phyloP scores from a whole-genome alignment of 116 monocot species.

The Papilionanthe hybrid region DNA sequence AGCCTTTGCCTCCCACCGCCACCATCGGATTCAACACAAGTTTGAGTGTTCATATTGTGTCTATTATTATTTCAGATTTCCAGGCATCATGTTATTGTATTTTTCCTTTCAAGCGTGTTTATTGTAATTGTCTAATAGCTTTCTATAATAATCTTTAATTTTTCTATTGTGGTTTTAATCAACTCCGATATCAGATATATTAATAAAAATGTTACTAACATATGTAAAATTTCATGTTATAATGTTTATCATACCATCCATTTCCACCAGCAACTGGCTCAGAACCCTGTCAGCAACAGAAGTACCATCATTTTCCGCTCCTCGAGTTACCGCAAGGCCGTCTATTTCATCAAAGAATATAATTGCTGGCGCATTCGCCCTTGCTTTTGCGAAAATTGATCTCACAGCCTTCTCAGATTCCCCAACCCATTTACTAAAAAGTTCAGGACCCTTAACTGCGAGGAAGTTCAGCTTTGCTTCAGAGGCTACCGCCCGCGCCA shows the following conservation, averaged over 20 bases:
- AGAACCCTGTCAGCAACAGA: constrained; percentile 88
- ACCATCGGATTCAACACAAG: too few relatives aligned
- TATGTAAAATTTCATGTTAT: too few relatives aligned
- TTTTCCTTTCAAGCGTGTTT: too few relatives aligned
- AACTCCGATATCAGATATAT: constrained; percentile 67
- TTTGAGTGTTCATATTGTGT: too few relatives aligned
- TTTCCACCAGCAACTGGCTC: constrained; percentile 83
- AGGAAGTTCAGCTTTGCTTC: constrained; percentile 92
- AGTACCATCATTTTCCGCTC: constrained; percentile 68
- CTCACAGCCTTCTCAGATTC: constrained; percentile 96
- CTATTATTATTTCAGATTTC: too few relatives aligned
- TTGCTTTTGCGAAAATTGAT: constrained; percentile 86
- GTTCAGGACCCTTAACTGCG: constrained; percentile 94
- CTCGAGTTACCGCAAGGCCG: constrained; percentile 81
- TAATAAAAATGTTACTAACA: too few relatives aligned
- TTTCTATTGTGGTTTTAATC: too few relatives aligned
- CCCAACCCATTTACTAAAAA: constrained; percentile 97
- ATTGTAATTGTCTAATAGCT: too few relatives aligned
- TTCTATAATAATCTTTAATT: too few relatives aligned
- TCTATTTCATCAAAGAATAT: constrained; percentile 99
- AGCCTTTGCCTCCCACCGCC: too few relatives aligned
- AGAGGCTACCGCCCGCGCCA: constrained; percentile 96
- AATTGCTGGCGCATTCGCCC: constrained; percentile 86
- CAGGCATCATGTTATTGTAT: too few relatives aligned
- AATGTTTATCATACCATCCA: constrained; percentile 59